Percentiles rank a stretch among this genome's conserved stretches.
Conservation (phyloP, 306 rosid species). For the Phaseolus lunatus region DNA sequence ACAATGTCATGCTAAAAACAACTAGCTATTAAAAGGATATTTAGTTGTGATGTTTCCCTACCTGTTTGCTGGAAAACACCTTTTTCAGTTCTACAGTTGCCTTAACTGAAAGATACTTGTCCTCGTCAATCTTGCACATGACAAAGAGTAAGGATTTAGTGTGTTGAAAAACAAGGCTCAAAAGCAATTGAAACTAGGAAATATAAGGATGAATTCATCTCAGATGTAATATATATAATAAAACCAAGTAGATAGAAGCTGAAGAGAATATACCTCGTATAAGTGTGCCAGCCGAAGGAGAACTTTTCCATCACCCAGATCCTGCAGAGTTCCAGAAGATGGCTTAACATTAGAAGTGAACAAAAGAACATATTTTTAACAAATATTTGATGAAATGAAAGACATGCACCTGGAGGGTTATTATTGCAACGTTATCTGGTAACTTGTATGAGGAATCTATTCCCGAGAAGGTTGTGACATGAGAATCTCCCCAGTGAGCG, state of each 20-base stretch:
- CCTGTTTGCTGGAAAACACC: constrained; percentile 70
- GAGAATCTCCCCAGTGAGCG: constrained; percentile 64
- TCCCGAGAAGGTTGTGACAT: constrained; percentile 62
- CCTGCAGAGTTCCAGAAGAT: constrained; percentile 57
- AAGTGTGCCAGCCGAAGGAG: constrained; percentile 82
- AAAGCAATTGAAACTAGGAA: constrained; percentile 4
- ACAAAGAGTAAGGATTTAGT: constrained; percentile 14
- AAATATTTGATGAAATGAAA: constrained; percentile 9
- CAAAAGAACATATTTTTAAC: constrained; percentile 12
- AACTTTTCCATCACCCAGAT: constrained; percentile 65
- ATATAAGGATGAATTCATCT: not conserved
- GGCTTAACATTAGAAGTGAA: not conserved
- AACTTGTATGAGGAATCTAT: constrained; percentile 65
- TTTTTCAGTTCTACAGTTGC: constrained; percentile 69
- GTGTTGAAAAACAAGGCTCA: not conserved
- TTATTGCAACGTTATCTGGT: constrained; percentile 75
- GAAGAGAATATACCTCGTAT: constrained; percentile 62
- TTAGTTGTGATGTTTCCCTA: constrained; percentile 38
- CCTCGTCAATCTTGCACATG: constrained; percentile 67
- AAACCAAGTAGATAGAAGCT: not conserved
- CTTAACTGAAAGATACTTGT: constrained; percentile 61
- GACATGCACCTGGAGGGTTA: constrained; percentile 75
- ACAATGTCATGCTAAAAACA: constrained; percentile 19
- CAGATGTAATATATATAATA: not conserved
- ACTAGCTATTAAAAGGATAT: not conserved